A percentile compares a stretch with the other conserved stretches of the same genome.
These are phyloP conservation scores for Tetrahymena thermophila DNA, from an alignment of 73 alveolate genomes.

Conservation along the genomic window DNA sequence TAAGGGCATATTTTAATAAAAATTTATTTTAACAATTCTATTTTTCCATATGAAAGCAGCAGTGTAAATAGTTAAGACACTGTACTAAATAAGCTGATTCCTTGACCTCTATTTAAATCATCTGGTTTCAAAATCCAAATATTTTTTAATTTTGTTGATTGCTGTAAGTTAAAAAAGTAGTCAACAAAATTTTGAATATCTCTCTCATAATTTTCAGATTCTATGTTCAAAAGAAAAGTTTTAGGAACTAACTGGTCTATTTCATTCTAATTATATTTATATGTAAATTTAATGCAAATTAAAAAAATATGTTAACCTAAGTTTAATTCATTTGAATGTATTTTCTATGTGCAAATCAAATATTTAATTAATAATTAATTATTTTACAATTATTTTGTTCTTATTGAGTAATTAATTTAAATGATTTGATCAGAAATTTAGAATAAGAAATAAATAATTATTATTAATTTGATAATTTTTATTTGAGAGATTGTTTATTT, in stretches of 20 bases:
- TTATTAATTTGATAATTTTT: neutral
- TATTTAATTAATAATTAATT: no score
- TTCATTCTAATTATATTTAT: neutral
- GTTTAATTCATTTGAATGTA: no score
- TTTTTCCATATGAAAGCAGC: neutral
- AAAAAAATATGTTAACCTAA: no score
- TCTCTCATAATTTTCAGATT: neutral
- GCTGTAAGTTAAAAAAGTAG: neutral
- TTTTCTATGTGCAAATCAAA: no score
- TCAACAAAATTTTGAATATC: neutral
- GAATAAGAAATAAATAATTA: neutral
- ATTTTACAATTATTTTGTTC: no score
- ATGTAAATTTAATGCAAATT: neutral
- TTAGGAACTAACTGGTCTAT: neutral
- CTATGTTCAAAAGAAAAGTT: neutral
- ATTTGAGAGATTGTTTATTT: neutral
- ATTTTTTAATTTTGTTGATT: neutral
- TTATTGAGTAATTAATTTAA: no score
- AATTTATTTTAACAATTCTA: neutral
- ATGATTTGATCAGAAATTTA: neutral
- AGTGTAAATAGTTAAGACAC: constrained; percentile 40
- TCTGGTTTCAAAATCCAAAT: constrained; percentile 88
- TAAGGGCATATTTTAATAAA: constrained; percentile 13
- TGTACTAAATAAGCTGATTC: constrained; percentile 78
- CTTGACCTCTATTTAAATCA: constrained; percentile 89